These are phyloP conservation scores for Giardia muris DNA, from an alignment of 208 protist species.

Conservation along the genomic window DNA sequence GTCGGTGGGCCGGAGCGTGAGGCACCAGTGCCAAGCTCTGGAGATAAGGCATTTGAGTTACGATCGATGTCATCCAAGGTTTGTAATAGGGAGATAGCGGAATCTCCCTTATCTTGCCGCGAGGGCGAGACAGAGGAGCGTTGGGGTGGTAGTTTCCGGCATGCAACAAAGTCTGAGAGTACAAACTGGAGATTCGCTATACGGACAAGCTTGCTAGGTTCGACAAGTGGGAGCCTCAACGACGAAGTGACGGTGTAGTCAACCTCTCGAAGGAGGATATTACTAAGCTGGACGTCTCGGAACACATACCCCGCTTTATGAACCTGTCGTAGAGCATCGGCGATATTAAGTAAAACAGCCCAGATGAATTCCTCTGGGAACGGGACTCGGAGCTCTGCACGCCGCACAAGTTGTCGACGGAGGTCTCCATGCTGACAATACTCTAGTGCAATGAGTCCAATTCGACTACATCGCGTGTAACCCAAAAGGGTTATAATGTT, in stretches of 20 bases:
- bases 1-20: no score
- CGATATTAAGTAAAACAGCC: not conserved
- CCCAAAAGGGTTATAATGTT: not conserved
- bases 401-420: not conserved
- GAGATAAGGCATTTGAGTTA: no score
- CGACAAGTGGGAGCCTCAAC: not conserved
- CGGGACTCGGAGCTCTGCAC: not conserved
- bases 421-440: not conserved
- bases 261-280: not conserved
- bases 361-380: not conserved
- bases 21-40: no score
- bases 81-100: no score
- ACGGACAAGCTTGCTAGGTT: not conserved
- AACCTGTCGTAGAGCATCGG: not conserved
- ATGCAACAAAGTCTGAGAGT: not conserved
- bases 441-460: not conserved
- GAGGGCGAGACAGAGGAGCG: no score
- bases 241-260: not conserved
- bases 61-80: no score
- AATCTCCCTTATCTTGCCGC: no score
- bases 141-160: not conserved
- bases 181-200: constrained; percentile 2
- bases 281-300: not conserved
- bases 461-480: not conserved
- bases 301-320: not conserved